Conservation (phyloP, 2,329 filamentous ascomycete species). For the Lecanicillium sp. region DNA sequence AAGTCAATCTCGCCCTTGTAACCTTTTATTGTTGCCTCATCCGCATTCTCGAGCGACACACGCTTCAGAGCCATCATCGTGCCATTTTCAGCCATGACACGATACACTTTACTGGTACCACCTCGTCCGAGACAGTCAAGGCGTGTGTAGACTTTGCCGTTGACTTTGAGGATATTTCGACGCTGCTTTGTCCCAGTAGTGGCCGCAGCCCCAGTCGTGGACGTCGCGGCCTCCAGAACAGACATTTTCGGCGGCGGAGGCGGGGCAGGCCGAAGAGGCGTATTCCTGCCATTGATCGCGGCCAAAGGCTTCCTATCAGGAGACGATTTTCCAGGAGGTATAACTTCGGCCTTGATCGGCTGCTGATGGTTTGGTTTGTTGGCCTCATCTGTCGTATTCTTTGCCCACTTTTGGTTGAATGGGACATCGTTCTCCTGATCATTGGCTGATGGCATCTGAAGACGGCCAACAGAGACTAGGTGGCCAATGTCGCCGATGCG, state of each 20-base stretch:
- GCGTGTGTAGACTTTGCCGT: constrained; percentile 83
- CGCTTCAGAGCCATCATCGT: constrained; percentile 92
- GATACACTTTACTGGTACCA: constrained; percentile 89
- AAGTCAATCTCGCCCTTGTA: constrained; percentile 96
- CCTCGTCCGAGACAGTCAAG: constrained; percentile 87
- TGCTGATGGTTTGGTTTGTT: constrained; percentile 41
- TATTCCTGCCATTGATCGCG: constrained; percentile 48
- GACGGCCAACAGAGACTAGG: constrained; percentile 23
- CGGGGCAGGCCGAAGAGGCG: constrained; percentile 68
- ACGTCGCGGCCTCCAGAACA: constrained; percentile 83
- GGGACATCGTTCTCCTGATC: constrained; percentile 83
- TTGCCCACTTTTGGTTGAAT: constrained; percentile 57
- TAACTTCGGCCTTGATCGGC: too few species aligned
- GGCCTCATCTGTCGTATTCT: constrained; percentile 40
- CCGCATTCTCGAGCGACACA: constrained; percentile 82
- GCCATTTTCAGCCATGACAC: constrained; percentile 93
- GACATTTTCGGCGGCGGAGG: constrained; percentile 94
- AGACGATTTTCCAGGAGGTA: constrained; percentile 40
- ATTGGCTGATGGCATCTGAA: constrained; percentile 51
- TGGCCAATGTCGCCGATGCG: constrained; percentile 9
- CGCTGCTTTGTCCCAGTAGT: constrained; percentile 66
- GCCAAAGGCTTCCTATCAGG: constrained; percentile 50
- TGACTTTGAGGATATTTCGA: constrained; percentile 76
- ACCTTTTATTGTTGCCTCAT: constrained; percentile 73
- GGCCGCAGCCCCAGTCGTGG: constrained; percentile 70